Evolutionary conservation across 768 basidiomycete species (phyloP), one percentile per base, ranked within the genome.

Genomic region (Kwoniella sp.): DNA sequence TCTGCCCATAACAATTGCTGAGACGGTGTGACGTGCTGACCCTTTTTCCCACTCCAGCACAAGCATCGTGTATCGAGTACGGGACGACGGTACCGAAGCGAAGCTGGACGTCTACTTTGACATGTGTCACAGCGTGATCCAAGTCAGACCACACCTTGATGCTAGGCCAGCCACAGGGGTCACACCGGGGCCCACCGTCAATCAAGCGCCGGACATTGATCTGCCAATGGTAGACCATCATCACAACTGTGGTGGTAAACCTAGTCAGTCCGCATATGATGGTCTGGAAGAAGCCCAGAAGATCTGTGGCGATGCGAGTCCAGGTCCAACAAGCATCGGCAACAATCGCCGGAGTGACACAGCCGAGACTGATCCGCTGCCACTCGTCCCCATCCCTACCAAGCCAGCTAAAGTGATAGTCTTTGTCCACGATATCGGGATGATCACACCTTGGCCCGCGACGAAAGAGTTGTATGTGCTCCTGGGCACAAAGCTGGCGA

Each of bases 401-500:
- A 20, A 26, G 20, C 23, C 17, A 20, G 11, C 40, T 20, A 51
- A 45, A 47, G 56, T 58, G 14, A 31, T 58, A 8, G 31, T 58
- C 20, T 53, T 58, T 41, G 23, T 58, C 11, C 42, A 47, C 20
- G 56, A 56, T 38, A 15, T 47, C 5, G 51, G 56, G 9, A 37
- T 40, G 36, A 40, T 53, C 10, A 45, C 45, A 3, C 33, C 45
- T 14, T 36, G 17, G 39, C 42, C 15, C 12, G n/a, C 40, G 0
- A 41, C 22, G 17, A 58, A 45, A 37, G 28, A 36, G 28, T 37
- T 19, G 46, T 53, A 47, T 41, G 29, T 15, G 5, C 34, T 53
- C 4, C 19, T 53, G 12, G 56, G 56, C 5, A 29, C 39, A 5
- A 46, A 43, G 23, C 33, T 58, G 17, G 36, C 44, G 6, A 39